These are phyloP conservation scores for Fraxinus albicans DNA, from an alignment of 305 asterid species.

Conservation along the genomic window DNA sequence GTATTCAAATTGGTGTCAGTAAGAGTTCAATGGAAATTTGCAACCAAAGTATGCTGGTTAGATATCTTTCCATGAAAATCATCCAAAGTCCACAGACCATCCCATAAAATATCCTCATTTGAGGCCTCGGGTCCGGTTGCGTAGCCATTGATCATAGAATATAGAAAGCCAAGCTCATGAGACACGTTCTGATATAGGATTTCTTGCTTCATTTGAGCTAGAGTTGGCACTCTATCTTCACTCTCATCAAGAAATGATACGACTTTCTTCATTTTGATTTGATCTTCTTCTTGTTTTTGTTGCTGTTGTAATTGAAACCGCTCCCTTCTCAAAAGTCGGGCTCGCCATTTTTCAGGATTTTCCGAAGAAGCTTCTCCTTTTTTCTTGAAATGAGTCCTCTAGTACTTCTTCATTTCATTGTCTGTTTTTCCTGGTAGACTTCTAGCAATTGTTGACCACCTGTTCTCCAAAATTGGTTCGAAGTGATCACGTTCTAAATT, in stretches of 20 bases:
- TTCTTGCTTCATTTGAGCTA: conserved; percentile 42
- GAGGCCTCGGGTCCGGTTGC: conserved; percentile 32
- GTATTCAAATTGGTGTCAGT: background rate
- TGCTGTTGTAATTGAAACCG: conserved; percentile 62
- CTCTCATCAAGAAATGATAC: conserved; percentile 37
- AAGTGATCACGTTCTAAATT: background rate
- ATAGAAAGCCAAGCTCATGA: conserved; percentile 40
- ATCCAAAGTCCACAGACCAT: conserved; percentile 70
- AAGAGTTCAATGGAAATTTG: conserved; percentile 27
- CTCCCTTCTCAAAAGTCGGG: conserved; percentile 53
- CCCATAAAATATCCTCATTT: conserved; percentile 57
- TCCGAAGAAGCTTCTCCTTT: conserved; percentile 34
- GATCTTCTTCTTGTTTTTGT: conserved; percentile 31
- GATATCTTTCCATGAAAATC: conserved; percentile 41
- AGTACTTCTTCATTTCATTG: conserved; percentile 80
- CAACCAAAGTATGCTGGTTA: conserved; percentile 2
- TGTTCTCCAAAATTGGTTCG: conserved; percentile 12
- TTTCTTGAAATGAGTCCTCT: conserved; percentile 90
- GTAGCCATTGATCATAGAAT: conserved; percentile 43
- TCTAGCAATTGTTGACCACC: conserved; percentile 89
- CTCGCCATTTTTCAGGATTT: conserved; percentile 41
- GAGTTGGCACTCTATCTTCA: conserved; percentile 19
- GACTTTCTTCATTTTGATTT: conserved; percentile 41
- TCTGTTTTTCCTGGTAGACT: conserved; percentile 77
- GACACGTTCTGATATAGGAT: conserved; percentile 21